Percentiles rank a stretch among this genome's conserved stretches.
phyloP scores from a whole-genome alignment of 2,329 filamentous ascomycete genomes.

The Ophiosphaerella narmari region DNA sequence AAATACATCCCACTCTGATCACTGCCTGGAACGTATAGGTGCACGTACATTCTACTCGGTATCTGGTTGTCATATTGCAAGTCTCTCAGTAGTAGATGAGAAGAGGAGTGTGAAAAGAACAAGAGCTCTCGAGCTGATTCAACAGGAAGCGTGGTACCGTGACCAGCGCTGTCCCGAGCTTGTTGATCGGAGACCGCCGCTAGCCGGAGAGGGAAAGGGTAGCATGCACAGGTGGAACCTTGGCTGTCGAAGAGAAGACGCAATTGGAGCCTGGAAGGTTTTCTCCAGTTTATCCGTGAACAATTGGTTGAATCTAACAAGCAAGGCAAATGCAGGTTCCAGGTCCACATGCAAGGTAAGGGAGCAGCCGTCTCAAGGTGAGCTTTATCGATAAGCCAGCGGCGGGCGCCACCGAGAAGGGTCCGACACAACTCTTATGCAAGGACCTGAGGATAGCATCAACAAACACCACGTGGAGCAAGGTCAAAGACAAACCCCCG shows the following conservation, averaged over 20 bases:
- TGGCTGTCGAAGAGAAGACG: constrained; percentile 4
- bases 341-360: constrained; percentile 1
- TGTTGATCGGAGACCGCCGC: constrained; percentile 33
- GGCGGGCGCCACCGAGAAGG: constrained; percentile 14
- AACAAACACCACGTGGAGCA: constrained; percentile 9
- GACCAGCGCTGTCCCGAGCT: constrained; percentile 17
- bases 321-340: not conserved
- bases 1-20: not conserved
- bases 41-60: constrained; percentile 42
- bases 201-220: constrained; percentile 23
- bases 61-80: constrained; percentile 47
- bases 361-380: not conserved
- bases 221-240: constrained; percentile 22
- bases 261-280: constrained; percentile 2
- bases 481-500: constrained; percentile 1
- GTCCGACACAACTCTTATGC: constrained; percentile 14
- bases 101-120: constrained; percentile 7
- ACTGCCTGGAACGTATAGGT: not conserved
- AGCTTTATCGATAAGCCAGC: constrained; percentile 18
- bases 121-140: constrained; percentile 7
- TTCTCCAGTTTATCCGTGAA: not conserved
- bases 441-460: constrained; percentile 14
- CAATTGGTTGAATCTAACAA: not conserved
- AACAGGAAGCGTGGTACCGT: constrained; percentile 13
- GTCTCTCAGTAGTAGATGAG: constrained; percentile 1